Evolutionary conservation across 805 yeast species (phyloP).

Genomic region (Scheffersomyces lignosus): DNA sequence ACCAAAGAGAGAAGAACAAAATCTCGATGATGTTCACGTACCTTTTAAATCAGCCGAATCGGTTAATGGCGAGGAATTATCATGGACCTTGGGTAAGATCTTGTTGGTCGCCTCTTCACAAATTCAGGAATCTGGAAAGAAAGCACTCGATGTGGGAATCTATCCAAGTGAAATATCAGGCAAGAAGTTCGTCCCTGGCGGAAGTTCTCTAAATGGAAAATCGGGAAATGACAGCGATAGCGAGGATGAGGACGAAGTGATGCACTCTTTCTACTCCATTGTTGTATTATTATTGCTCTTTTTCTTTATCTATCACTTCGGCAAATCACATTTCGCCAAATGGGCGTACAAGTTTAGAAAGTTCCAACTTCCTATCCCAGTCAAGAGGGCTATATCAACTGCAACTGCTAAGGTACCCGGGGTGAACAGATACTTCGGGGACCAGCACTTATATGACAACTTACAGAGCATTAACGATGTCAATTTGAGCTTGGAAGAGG

Average conservation of each 20-base stretch:
- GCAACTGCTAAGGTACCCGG: constrained; percentile 23
- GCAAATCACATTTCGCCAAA: constrained; percentile 8
- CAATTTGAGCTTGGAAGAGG: constrained; percentile 35
- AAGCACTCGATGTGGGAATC: constrained; percentile 33
- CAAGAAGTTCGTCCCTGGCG: constrained; percentile 32
- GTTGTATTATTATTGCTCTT: constrained; percentile 17
- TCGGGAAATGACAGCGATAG: constrained; percentile 14
- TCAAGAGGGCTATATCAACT: constrained; percentile 9
- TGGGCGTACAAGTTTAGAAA: constrained; percentile 11
- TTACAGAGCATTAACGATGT: constrained; percentile 17
- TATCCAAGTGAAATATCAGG: constrained; percentile 40
- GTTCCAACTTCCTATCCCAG: constrained; percentile 10
- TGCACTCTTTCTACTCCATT: constrained; percentile 10
- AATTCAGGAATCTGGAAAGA: constrained; percentile 30
- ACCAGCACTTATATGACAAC: constrained; percentile 17
- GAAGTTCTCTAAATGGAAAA: constrained; percentile 8
- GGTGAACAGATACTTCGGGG: constrained; percentile 11
- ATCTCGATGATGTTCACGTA: constrained; percentile 38
- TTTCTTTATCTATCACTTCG: constrained; percentile 16
- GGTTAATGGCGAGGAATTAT: constrained; percentile 79
- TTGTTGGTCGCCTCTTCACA: constrained; percentile 78
- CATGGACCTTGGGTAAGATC: constrained; percentile 95
- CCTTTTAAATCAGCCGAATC: constrained; percentile 82
- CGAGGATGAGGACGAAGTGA: constrained; percentile 13
- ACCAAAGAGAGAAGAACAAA: constrained; percentile 22